Base-by-base conservation (phyloP, 306 rosid species). In the Ochetophila trinervis region DNA sequence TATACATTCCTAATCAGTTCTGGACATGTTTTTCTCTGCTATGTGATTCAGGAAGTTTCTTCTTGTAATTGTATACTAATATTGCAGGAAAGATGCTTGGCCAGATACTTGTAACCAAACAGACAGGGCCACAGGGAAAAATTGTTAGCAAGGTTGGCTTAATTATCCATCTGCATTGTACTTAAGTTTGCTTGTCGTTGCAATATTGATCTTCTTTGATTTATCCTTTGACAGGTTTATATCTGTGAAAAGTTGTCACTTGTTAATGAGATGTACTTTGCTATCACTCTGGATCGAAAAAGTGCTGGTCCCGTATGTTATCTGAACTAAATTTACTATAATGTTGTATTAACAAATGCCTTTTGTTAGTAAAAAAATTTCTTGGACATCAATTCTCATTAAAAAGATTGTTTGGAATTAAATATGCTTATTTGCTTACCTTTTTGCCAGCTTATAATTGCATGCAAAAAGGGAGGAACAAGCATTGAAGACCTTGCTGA, bases 401-500 rank as follows among this genome's bases (percentile, higher is more conserved):
- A 56, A 5, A 24, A 3, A 14, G 50, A 34, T 53, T 44, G 34
- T 15, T 5, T 24, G 47, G 35, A 54, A 37, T 20, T 54, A 21
- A 5, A 56, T 58, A 30, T 67, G 51, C 72, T 63, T 61, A 63
- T 35, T 21, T 48, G 55, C 55, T 40, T 60, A 30, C 18, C 48
- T 71, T n/a, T 45, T 63, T 54, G 62, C 51, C 87, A 93, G 99
- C 80, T 93, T 77, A 86, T 93, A 55, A 93, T 93, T 87, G 89
- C 97, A 65, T 93, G 99, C 79, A 86, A 75, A 35, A 90, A 93
- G 81, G 99, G 99, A 68, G 99, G 99, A 76, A 93, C 99, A 67
- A 93, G 99, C 80, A 93, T 93, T 53, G 99, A 93, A 80, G 99
- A 93, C 74, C 99, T 93, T 50, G 99, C 99, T 34, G 99, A 93